phyloP scores from a whole-genome alignment of 768 basidiomycete genomes.

The Tylopilus cervinicoccineus region DNA sequence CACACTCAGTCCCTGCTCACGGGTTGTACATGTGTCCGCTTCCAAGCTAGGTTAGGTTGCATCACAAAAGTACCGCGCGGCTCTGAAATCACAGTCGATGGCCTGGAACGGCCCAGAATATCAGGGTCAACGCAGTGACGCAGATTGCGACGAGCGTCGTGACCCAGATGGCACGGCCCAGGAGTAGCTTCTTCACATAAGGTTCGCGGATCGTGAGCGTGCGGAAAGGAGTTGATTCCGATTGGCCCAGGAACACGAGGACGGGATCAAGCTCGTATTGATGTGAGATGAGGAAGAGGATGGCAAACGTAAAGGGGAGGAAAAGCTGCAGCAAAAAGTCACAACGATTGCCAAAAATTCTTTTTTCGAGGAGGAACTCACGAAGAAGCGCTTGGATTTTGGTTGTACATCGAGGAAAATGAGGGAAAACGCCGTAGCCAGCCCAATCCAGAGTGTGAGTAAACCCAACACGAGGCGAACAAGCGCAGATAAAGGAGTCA shows the following conservation, averaged over 20 bases:
- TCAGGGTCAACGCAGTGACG: conserved; percentile 76
- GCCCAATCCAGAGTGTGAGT: conserved; percentile 90
- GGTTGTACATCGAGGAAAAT: conserved; percentile 93
- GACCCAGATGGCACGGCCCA: conserved; percentile 92
- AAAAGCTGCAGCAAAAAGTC: conserved; percentile 61
- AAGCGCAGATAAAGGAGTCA: conserved; percentile 87
- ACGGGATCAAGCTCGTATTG: conserved; percentile 97
- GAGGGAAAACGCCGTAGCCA: conserved; percentile 84
- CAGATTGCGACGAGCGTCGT: conserved; percentile 71
- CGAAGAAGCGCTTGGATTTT: conserved; percentile 91
- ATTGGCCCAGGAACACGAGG: conserved; percentile 88
- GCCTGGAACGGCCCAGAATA: conserved; percentile 97
- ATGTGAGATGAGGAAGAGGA: conserved; percentile 90
- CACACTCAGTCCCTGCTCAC: conserved; percentile 13
- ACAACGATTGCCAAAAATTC: not conserved
- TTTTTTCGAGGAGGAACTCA: conserved; percentile 43
- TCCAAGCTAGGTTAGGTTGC: conserved; percentile 5
- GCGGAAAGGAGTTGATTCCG: conserved; percentile 96
- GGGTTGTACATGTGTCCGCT: conserved; percentile 7
- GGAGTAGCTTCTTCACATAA: conserved; percentile 87
- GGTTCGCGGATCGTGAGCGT: conserved; percentile 89
- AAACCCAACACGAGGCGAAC: conserved; percentile 84
- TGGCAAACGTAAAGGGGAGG: conserved; percentile 85
- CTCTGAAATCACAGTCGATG: conserved; percentile 60
- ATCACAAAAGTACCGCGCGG: conserved; percentile 1